Base-by-base conservation (phyloP, 176 grass and related monocot species). In the Rhynchospora pubera region DNA sequence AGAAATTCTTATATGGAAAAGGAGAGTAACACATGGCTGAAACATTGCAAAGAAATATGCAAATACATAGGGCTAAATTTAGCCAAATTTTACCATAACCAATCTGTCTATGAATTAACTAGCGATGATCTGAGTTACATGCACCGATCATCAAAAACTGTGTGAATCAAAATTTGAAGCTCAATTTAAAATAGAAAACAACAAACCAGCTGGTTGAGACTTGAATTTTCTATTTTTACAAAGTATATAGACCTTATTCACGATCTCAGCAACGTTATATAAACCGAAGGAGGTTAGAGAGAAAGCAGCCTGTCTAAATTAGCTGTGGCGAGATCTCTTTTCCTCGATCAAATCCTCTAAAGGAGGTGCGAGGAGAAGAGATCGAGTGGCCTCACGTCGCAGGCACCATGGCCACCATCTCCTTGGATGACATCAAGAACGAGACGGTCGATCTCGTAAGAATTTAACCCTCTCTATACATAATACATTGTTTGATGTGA, bases 341-440 rank as follows among this genome's bases (percentile, higher is more conserved):
- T 51, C 45, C 45, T 74, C 45, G 1, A 19, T 47, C 45, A 74
- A 74, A 66, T 66, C 69, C 69, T 74, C 69, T 51, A 51, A 74
- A 28, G 15, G 66, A 21, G 47, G 46, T 28, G 51, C 19, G 47
- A 51, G 48, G 72, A 48, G 6, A 52, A 55, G 23, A 2, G 72
- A 28, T 28, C 26, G 1, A 46, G 23, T 15, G 48, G 19, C 45
- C 19, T 74, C 69, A 14, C 19, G 5, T 23, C 6, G 24, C 47
- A 76, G 48, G 72, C 6, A 5, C 44, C 50, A 85, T 85, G 84
- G 84, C 57, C 23, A 39, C 84, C 5, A 87, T 83, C 34, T 74
- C 86, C 7, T 63, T 89, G 78, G 87, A 89, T 44, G 87, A 82
- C 26, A 82, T 89, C 15, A 89, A 89, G 46, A 89, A 89, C 24